A percentile compares a stretch with the other conserved stretches of the same genome.
These are phyloP conservation scores for Vaccinium macrocarpon DNA, from an alignment of 148 eudicot species.

Conservation along the genomic window DNA sequence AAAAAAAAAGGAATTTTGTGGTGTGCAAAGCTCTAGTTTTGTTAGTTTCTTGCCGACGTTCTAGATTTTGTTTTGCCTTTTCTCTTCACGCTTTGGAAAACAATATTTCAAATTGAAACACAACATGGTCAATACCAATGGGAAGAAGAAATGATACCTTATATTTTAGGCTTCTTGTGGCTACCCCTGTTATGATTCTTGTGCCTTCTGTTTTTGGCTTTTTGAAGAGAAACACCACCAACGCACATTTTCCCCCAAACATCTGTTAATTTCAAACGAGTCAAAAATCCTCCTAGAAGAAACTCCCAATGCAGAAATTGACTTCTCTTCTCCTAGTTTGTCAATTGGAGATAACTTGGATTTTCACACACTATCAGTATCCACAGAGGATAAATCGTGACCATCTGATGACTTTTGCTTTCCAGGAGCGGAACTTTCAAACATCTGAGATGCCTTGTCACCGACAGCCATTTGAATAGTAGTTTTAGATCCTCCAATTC, in stretches of 20 bases:
- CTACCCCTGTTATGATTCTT: slow-evolving; percentile 28
- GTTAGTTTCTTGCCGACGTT: no score
- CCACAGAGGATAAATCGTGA: slow-evolving; percentile 27
- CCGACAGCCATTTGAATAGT: no score
- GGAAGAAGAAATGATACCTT: slow-evolving; percentile 43
- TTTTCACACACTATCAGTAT: slow-evolving; percentile 32
- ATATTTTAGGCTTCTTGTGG: slow-evolving; percentile 39
- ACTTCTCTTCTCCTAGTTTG: slow-evolving; percentile 27
- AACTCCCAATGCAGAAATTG: slow-evolving; percentile 17
- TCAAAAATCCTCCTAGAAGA: slow-evolving; percentile 36
- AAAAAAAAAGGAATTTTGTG: no score
- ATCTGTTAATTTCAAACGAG: slow-evolving; percentile 22
- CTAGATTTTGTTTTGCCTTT: no score
- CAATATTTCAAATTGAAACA: not conserved
- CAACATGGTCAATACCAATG: not conserved
- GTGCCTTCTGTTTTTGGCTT: slow-evolving; percentile 47
- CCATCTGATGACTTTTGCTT: slow-evolving; percentile 30
- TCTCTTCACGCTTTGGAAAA: not conserved
- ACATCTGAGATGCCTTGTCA: no score
- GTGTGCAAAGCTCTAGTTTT: no score
- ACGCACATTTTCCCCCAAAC: slow-evolving; percentile 27
- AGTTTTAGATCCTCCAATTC: slow-evolving; percentile 35
- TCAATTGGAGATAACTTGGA: slow-evolving; percentile 10
- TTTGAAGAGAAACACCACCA: slow-evolving; percentile 21
- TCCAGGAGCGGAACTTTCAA: slow-evolving; percentile 33